Base-by-base conservation (phyloP, 768 basidiomycete species). In the Sporobolomyces phaffii region DNA sequence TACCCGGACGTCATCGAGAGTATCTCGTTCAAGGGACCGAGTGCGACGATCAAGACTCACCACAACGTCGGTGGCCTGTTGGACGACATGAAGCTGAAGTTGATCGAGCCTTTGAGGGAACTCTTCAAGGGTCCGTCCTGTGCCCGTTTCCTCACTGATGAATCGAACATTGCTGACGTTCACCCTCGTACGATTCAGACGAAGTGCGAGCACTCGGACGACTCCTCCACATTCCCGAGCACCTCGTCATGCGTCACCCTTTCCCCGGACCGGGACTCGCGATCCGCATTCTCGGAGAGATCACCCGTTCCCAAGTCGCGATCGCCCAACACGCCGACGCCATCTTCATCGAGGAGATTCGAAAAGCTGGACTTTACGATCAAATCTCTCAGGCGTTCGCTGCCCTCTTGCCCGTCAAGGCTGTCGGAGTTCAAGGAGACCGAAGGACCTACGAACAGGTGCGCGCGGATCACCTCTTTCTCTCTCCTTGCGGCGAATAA, bases 1-100 rank as follows among this genome's bases (percentile, higher is more conserved):
- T 99, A 98, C 78, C 96, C 96, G 3, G 96, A 99, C 76, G 96
- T 99, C 64, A 99, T 98, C 76, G 96, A 99, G 81, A 91, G 89
- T 76, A 96, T 99, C 80, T 91, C 89, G 79, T 99, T 99, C 84
- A 98, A 97, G 80, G 96, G 96, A 3, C 96, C 96, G 0, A 91
- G 89, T 71, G 96, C 96, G 43, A 98, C 94, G 14, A 99, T 99
- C 82, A 99, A 99, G 83, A 98, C 96, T 3, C 96, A 99, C 77
- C 96, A 98, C 78, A 99, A 99, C 72, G 96, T 98, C 72, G 96
- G 96, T 33, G 94, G 94, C 5, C 81, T 99, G 57, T 82, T 97
- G 67, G 89, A 88, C 76, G 88, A 98, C 79, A 99, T 98, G 96
- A 96, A 91, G 78, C 83, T 99, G 74, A 98, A 98, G 81, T 83